phyloP scores from a whole-genome alignment of 1,284 basidiomycete species.

The Gymnopus androsaceus region DNA sequence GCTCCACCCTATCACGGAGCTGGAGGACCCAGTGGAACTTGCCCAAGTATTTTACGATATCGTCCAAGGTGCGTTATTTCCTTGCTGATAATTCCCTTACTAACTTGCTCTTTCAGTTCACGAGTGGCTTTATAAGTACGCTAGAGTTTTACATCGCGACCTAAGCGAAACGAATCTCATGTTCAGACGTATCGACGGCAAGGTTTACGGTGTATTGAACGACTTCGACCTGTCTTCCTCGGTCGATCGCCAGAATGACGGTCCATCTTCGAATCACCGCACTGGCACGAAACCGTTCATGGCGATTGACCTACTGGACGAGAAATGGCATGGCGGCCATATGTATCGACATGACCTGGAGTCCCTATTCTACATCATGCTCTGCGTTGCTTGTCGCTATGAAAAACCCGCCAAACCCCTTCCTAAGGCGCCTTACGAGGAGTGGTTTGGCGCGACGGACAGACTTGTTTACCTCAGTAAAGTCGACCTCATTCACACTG shows the following conservation, averaged over 20 bases:
- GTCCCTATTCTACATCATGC: slow-evolving; percentile 10
- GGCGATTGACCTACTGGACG: slow-evolving; percentile 6
- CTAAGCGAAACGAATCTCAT: slow-evolving; percentile 10
- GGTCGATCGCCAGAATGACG: neutral
- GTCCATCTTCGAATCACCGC: neutral
- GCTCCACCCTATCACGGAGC: neutral
- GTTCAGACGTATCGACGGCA: slow-evolving; percentile 2
- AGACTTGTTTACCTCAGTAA: too few species aligned
- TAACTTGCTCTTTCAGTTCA: slow-evolving; percentile 4
- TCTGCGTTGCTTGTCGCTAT: slow-evolving; percentile 1
- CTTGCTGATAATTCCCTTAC: neutral
- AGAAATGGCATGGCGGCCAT: neutral
- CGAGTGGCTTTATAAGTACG: neutral
- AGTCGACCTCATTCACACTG: too few species aligned
- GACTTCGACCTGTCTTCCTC: slow-evolving; percentile 11
- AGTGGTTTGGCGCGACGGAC: too few species aligned
- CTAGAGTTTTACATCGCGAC: slow-evolving; percentile 10
- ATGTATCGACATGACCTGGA: slow-evolving; percentile 13
- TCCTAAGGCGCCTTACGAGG: too few species aligned
- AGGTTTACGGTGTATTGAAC: slow-evolving; percentile 13
- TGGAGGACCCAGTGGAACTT: neutral
- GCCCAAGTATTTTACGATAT: slow-evolving; percentile 10
- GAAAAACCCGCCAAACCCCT: too few species aligned
- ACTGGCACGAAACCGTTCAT: slow-evolving; percentile 14
- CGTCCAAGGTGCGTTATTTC: slow-evolving; percentile 1